These are phyloP conservation scores for Aegilops bicornis DNA, from an alignment of 176 grass and related monocot genomes.

Conservation along the genomic window DNA sequence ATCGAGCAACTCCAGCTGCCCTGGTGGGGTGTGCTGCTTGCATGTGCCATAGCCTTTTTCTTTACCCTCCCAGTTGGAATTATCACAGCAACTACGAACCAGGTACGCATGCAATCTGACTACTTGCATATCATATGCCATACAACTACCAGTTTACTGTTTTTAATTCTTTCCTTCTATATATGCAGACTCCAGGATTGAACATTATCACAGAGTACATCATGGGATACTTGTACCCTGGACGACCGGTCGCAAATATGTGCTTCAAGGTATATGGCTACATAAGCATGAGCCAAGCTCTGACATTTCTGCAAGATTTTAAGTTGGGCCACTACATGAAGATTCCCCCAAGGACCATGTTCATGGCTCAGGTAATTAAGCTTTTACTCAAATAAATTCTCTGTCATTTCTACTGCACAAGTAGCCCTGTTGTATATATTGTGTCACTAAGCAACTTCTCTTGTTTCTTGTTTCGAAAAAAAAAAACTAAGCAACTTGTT, in stretches of 20 bases:
- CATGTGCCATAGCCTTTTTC: no score
- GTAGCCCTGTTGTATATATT: not conserved
- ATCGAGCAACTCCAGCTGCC: no score
- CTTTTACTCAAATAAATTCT: not conserved
- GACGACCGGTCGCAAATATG: constrained; percentile 87
- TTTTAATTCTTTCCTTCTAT: not conserved
- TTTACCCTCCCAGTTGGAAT: no score
- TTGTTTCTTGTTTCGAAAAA: no score
- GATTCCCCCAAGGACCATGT: constrained; percentile 91
- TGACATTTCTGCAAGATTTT: constrained; percentile 90
- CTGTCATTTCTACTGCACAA: not conserved
- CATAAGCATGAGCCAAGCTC: constrained; percentile 82
- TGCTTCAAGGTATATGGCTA: constrained; percentile 98
- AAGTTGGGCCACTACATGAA: constrained; percentile 98
- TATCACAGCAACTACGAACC: no score
- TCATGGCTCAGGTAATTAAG: constrained; percentile 84
- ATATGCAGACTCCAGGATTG: constrained; percentile 71
- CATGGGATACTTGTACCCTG: constrained; percentile 87
- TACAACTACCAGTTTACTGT: not conserved
- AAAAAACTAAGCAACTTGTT: not conserved
- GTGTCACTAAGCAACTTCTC: not conserved
- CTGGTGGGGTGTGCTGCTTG: no score
- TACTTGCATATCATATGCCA: not conserved
- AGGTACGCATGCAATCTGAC: constrained; percentile 16
- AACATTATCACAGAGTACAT: constrained; percentile 94